phyloP scores from a whole-genome alignment of 352 stramenopile genomes.

The Globisporangium irregulare region DNA sequence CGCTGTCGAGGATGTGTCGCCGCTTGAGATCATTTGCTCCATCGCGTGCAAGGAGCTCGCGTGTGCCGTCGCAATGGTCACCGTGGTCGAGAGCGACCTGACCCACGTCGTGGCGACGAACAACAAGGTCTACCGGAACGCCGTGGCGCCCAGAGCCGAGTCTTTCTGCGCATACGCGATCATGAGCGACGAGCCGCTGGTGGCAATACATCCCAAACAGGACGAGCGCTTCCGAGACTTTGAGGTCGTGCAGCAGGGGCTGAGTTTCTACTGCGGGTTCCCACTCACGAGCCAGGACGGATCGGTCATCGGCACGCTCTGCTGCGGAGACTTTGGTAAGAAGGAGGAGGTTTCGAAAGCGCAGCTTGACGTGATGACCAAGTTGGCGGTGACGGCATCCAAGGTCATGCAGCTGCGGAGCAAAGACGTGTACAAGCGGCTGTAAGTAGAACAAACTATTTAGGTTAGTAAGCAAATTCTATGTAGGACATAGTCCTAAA shows the following conservation, averaged over 20 bases:
- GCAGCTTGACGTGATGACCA: conserved; percentile 15
- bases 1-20: conserved; percentile 13
- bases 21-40: conserved; percentile 25
- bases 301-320: conserved; percentile 20
- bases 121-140: conserved; percentile 2
- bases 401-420: conserved; percentile 19
- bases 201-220: conserved; percentile 8
- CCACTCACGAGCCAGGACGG: conserved; percentile 12
- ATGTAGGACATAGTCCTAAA: no score
- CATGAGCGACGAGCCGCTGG: conserved; percentile 9
- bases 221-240: conserved; percentile 20
- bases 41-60: conserved; percentile 17
- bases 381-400: conserved; percentile 18
- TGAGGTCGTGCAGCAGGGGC: conserved; percentile 4
- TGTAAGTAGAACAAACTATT: not conserved
- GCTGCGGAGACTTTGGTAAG: conserved; percentile 17
- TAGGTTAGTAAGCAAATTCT: no score
- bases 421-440: conserved; percentile 15
- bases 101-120: conserved; percentile 20
- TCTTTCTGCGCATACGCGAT: conserved; percentile 21
- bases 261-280: conserved; percentile 25
- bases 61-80: conserved; percentile 21
- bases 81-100: conserved; percentile 13
- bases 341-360: not conserved
- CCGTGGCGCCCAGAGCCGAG: conserved; percentile 10